Evolutionary conservation across 2,329 filamentous ascomycete species (phyloP).

Genomic region (Monosporascus sp.): DNA sequence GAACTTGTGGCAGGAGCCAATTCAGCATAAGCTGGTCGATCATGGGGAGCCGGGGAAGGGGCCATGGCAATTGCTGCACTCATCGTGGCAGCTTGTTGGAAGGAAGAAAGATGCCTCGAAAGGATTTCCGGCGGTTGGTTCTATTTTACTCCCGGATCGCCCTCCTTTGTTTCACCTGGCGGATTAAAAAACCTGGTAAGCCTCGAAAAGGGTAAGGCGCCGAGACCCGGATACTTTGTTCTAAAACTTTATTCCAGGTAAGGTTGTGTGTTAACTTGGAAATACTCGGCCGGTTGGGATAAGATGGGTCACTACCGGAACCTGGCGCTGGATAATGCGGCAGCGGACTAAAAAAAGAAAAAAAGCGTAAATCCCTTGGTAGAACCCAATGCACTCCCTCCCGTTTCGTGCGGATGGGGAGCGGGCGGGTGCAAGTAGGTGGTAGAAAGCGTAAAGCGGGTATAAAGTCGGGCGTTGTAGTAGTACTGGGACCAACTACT

Average conservation of each 20-base stretch:
- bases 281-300: not conserved
- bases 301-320: not conserved
- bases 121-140: no score
- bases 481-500: not conserved
- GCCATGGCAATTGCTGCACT: constrained; percentile 65
- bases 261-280: not conserved
- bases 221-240: not conserved
- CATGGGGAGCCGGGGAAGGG: constrained; percentile 62
- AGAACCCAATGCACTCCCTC: not conserved
- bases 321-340: not conserved
- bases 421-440: not conserved
- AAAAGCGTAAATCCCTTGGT: not conserved
- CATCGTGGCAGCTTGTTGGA: constrained; percentile 39
- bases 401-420: not conserved
- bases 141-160: no score
- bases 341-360: not conserved
- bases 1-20: constrained; percentile 39
- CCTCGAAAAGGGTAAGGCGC: not conserved
- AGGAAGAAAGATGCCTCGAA: not conserved
- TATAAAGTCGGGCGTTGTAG: not conserved
- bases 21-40: constrained; percentile 50
- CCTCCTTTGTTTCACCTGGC: not conserved
- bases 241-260: not conserved
- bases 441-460: not conserved
- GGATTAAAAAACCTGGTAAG: not conserved